A percentile compares a stretch with the other conserved stretches of the same genome.
These are phyloP conservation scores for Dryas octopetala DNA, from an alignment of 306 rosid species.

Conservation along the genomic window DNA sequence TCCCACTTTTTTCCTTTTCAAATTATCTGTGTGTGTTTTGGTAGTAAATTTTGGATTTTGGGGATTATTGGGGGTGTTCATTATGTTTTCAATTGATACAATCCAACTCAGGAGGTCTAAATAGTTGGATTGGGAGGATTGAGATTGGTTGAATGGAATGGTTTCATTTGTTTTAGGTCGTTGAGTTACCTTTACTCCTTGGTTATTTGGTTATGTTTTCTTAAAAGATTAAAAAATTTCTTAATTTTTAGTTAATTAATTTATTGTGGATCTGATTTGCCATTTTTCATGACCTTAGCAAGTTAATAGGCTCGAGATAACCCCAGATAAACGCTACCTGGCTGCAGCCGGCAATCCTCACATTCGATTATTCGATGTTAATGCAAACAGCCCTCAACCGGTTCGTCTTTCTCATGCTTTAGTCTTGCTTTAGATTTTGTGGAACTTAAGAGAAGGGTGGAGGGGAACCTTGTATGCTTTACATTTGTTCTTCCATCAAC, in stretches of 20 bases:
- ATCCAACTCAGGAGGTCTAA: neutral
- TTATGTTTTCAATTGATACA: neutral
- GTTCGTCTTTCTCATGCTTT: conserved; percentile 45
- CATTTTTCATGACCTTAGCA: conserved; percentile 50
- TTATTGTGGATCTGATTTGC: conserved; percentile 29
- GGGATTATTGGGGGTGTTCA: neutral
- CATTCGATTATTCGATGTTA: conserved; percentile 89
- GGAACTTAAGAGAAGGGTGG: neutral
- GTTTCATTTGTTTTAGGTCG: neutral
- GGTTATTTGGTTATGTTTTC: neutral
- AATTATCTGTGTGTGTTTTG: neutral
- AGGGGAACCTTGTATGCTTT: neutral
- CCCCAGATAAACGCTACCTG: conserved; percentile 88
- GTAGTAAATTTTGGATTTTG: neutral
- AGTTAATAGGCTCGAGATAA: conserved; percentile 94
- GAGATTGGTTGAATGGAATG: neutral
- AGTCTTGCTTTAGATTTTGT: neutral
- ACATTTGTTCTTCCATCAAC: neutral
- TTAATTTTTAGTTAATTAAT: neutral
- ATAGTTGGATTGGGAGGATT: neutral
- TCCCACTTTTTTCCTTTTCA: neutral
- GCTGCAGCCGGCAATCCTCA: conserved; percentile 99
- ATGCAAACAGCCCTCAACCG: conserved; percentile 89
- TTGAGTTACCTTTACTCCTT: neutral
- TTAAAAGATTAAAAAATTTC: neutral